Evolutionary conservation across 2,329 filamentous ascomycete species (phyloP).

Genomic region (Xenoacremonium recifei): DNA sequence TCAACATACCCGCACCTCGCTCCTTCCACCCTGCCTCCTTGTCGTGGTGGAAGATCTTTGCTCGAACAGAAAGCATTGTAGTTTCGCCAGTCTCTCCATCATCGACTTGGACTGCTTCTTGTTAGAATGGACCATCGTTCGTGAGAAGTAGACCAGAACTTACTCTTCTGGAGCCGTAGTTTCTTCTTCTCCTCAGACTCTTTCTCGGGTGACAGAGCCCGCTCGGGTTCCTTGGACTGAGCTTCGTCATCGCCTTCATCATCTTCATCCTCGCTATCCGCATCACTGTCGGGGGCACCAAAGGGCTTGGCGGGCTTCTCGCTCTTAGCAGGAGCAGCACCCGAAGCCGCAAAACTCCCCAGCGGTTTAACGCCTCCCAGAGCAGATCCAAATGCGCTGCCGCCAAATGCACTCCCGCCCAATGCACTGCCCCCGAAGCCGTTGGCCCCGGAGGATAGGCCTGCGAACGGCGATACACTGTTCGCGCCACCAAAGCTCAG

Average conservation of each 20-base stretch:
- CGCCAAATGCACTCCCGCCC: conserved; percentile 39
- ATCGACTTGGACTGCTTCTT: conserved; percentile 61
- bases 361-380: conserved; percentile 46
- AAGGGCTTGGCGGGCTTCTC: conserved; percentile 70
- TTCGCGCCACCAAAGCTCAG: conserved; percentile 46
- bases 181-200: conserved; percentile 65
- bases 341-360: conserved; percentile 69
- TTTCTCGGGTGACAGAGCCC: conserved; percentile 46
- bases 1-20: conserved; percentile 78
- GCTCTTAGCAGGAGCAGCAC: conserved; percentile 45
- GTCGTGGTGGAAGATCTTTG: conserved; percentile 82
- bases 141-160: conserved; percentile 31
- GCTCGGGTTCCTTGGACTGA: conserved; percentile 48
- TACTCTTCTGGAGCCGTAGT: conserved; percentile 67
- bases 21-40: conserved; percentile 81
- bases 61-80: conserved; percentile 72
- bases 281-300: conserved; percentile 70
- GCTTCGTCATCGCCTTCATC: conserved; percentile 40
- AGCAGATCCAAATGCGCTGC: conserved; percentile 36
- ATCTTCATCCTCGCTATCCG: conserved; percentile 42
- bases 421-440: too few relatives aligned
- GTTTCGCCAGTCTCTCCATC: conserved; percentile 85
- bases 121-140: conserved; percentile 22
- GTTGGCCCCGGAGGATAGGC: conserved; percentile 38
- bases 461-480: conserved; percentile 47